These are phyloP conservation scores for Schwanniomyces sp. DNA, from an alignment of 805 yeast species.

Conservation along the genomic window DNA sequence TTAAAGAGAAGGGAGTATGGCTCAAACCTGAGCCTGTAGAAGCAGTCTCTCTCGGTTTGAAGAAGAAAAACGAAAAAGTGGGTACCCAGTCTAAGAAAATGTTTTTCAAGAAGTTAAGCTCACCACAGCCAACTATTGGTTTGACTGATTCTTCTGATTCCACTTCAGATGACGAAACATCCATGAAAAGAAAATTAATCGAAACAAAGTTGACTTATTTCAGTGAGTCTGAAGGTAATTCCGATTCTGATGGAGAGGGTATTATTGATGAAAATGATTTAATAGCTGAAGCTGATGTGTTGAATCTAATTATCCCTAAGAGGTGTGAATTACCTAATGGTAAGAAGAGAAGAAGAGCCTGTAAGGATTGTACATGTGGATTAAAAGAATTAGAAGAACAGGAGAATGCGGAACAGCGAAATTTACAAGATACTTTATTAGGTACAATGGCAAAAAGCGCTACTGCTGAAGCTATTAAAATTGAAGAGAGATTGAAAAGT, in stretches of 20 bases:
- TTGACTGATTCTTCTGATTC: conserved; percentile 48
- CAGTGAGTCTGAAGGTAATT: conserved; percentile 52
- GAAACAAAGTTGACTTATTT: conserved; percentile 54
- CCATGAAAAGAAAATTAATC: conserved; percentile 44
- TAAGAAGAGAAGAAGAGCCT: conserved; percentile 81
- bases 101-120: conserved; percentile 13
- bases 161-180: conserved; percentile 36
- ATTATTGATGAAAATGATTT: conserved; percentile 39
- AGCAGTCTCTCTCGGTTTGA: conserved; percentile 29
- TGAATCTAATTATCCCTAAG: conserved; percentile 54
- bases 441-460: conserved; percentile 52
- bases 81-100: conserved; percentile 12
- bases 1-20: conserved; percentile 49
- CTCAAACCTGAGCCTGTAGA: conserved; percentile 46
- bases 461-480: conserved; percentile 51
- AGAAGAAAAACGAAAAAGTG: conserved; percentile 19
- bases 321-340: conserved; percentile 54
- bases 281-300: conserved; percentile 25
- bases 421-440: conserved; percentile 45
- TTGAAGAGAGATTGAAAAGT: conserved; percentile 49
- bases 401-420: conserved; percentile 48
- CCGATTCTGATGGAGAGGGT: conserved; percentile 35
- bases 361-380: conserved; percentile 98
- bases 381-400: conserved; percentile 81
- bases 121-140: conserved; percentile 15